Conservation (phyloP, 1,284 basidiomycete genomes). For the Dichomitus squalens region DNA sequence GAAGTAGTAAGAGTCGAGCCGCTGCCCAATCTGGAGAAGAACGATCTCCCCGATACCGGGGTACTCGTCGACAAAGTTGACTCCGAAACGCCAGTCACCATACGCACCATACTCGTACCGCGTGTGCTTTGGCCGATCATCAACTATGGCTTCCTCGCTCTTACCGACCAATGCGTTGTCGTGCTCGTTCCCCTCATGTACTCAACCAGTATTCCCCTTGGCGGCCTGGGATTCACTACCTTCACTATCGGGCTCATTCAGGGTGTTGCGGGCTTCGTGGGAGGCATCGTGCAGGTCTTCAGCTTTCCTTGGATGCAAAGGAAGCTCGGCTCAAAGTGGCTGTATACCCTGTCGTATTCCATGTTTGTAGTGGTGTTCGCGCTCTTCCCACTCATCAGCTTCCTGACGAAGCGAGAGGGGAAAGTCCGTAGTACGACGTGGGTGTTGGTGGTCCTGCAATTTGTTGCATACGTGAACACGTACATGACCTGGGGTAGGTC, state of each 20-base stretch:
- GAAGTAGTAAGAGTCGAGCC: no score
- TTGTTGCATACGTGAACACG: slow-evolving; percentile 14
- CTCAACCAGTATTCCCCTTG: slow-evolving; percentile 59
- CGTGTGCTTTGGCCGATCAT: slow-evolving; percentile 56
- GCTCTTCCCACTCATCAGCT: slow-evolving; percentile 56
- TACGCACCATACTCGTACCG: slow-evolving; percentile 31
- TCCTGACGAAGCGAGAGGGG: slow-evolving; percentile 22
- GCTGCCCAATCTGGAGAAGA: not conserved
- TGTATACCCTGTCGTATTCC: slow-evolving; percentile 47
- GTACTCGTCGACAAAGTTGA: not conserved
- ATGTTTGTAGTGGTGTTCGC: slow-evolving; percentile 47
- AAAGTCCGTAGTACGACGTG: slow-evolving; percentile 12
- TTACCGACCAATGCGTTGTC: slow-evolving; percentile 52
- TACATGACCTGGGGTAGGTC: slow-evolving; percentile 20
- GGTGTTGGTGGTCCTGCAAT: slow-evolving; percentile 19
- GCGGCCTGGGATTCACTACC: slow-evolving; percentile 62
- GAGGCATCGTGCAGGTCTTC: slow-evolving; percentile 58
- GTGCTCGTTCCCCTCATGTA: slow-evolving; percentile 66
- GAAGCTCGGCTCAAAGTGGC: slow-evolving; percentile 51
- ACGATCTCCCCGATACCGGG: not conserved
- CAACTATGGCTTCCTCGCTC: slow-evolving; percentile 67
- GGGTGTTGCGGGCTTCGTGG: slow-evolving; percentile 54
- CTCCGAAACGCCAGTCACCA: not conserved
- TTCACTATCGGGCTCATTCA: slow-evolving; percentile 58
- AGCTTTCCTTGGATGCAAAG: slow-evolving; percentile 57